Evolutionary conservation across 495 filamentous ascomycete species (phyloP).

Genomic region (Neurospora sp.): DNA sequence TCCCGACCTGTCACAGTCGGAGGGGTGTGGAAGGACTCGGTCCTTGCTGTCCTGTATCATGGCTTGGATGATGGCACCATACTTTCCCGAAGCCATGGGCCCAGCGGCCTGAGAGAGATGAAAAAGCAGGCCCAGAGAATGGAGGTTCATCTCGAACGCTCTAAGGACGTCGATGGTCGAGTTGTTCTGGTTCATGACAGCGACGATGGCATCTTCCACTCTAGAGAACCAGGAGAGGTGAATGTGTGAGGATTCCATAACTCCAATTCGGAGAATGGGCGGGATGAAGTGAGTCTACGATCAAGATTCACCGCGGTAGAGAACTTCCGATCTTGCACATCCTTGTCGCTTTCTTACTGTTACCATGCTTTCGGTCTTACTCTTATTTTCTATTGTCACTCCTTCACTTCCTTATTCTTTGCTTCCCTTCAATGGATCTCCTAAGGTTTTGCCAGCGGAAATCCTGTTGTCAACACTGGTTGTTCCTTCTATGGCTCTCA

Average conservation of each 20-base stretch:
- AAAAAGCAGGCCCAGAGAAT: neutral
- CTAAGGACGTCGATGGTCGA: neutral
- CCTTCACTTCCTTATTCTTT: too few species aligned
- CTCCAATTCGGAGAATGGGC: too few species aligned
- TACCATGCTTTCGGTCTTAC: too few species aligned
- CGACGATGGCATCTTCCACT: neutral
- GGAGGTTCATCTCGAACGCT: neutral
- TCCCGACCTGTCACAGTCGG: neutral
- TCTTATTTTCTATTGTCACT: too few species aligned
- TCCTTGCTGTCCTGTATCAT: neutral
- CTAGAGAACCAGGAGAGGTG: neutral
- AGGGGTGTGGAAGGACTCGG: neutral
- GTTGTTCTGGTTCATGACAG: neutral
- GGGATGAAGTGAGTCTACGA: too few species aligned
- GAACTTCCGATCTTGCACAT: too few species aligned
- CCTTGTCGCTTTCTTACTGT: too few species aligned
- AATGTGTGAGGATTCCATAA: neutral
- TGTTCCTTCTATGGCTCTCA: too few species aligned
- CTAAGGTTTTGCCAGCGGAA: too few species aligned
- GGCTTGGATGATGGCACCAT: neutral
- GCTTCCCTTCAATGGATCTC: too few species aligned
- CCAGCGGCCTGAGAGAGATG: neutral
- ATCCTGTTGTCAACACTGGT: too few species aligned
- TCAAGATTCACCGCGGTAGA: too few species aligned
- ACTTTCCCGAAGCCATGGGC: neutral